phyloP scores from a whole-genome alignment of 306 rosid species.

The Trifolium fragiferum region DNA sequence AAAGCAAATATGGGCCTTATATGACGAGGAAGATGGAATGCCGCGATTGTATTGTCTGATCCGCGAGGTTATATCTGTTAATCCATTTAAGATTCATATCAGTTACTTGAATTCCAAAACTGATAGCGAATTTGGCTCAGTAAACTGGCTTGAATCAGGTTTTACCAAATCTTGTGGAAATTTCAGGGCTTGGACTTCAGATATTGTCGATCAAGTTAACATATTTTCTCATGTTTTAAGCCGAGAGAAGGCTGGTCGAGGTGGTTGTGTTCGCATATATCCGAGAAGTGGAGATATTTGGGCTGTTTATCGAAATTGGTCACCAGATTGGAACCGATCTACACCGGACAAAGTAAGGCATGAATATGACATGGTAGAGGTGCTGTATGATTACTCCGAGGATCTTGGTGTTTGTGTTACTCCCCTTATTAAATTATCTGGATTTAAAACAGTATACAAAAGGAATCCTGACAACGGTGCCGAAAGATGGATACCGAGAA shows the following conservation, averaged over 20 bases:
- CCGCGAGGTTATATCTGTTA: conserved; percentile 85
- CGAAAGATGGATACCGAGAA: conserved; percentile 76
- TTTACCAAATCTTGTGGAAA: conserved; percentile 98
- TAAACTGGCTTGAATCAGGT: conserved; percentile 87
- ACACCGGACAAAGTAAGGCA: conserved; percentile 89
- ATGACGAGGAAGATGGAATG: conserved; percentile 99
- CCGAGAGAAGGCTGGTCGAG: conserved; percentile 83
- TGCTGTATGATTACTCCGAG: conserved; percentile 87
- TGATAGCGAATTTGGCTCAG: conserved; percentile 84
- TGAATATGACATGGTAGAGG: conserved; percentile 95
- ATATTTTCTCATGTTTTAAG: conserved; percentile 83
- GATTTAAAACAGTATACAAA: conserved; percentile 86
- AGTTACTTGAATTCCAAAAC: conserved; percentile 88
- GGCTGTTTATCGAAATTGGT: conserved; percentile 95
- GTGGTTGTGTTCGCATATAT: conserved; percentile 86
- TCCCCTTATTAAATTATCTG: conserved; percentile 80
- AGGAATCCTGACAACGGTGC: conserved; percentile 66
- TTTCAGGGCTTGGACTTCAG: conserved; percentile 81
- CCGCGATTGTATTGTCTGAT: conserved; percentile 95
- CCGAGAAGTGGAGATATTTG: conserved; percentile 88
- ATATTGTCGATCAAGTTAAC: conserved; percentile 84
- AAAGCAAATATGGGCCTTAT: conserved; percentile 98
- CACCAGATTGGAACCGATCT: conserved; percentile 77
- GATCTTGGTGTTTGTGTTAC: conserved; percentile 83
- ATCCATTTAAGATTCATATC: conserved; percentile 83